Percentiles rank a stretch among this genome's conserved stretches.
These are phyloP conservation scores for Leccinum ponderosum DNA, from an alignment of 1,284 basidiomycete species.

Conservation along the genomic window DNA sequence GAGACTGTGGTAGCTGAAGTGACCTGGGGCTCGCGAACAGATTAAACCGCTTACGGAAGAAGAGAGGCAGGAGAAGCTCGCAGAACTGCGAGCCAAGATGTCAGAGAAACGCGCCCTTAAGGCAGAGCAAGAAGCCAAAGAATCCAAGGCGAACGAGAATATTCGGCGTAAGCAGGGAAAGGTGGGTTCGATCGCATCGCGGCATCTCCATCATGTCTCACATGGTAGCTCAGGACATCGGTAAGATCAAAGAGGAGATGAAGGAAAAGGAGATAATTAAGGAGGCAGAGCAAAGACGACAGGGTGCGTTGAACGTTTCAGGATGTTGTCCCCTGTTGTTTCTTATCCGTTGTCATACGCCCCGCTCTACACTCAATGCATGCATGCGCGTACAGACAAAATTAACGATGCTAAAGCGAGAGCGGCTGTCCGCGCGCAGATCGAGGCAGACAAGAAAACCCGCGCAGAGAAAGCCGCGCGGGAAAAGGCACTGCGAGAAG, in stretches of 20 bases:
- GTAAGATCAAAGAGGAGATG: conserved; percentile 74
- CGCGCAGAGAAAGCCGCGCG: conserved; percentile 85
- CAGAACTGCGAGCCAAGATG: conserved; percentile 79
- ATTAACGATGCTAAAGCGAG: conserved; percentile 81
- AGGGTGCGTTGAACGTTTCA: conserved; percentile 48
- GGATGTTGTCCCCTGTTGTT: not conserved
- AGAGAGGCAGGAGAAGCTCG: conserved; percentile 84
- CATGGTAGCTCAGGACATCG: conserved; percentile 55
- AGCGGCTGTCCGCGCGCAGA: conserved; percentile 87
- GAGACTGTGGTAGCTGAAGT: not conserved
- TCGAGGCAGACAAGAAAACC: conserved; percentile 88
- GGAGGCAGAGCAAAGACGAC: conserved; percentile 76
- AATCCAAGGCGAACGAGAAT: conserved; percentile 75
- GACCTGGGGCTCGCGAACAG: conserved; percentile 36
- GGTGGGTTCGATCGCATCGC: conserved; percentile 38
- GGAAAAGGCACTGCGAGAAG: conserved; percentile 88
- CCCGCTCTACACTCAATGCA: not conserved
- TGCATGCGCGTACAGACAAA: conserved; percentile 56
- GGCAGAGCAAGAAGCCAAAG: conserved; percentile 69
- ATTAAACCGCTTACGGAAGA: conserved; percentile 94
- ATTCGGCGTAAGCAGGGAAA: conserved; percentile 84
- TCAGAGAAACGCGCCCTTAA: conserved; percentile 72
- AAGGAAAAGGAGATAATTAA: conserved; percentile 78
- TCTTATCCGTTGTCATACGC: not conserved
- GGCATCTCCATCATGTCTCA: not conserved